Evolutionary conservation across 2,329 filamentous ascomycete genomes (phyloP).

Genomic region (Alternaria sp.): DNA sequence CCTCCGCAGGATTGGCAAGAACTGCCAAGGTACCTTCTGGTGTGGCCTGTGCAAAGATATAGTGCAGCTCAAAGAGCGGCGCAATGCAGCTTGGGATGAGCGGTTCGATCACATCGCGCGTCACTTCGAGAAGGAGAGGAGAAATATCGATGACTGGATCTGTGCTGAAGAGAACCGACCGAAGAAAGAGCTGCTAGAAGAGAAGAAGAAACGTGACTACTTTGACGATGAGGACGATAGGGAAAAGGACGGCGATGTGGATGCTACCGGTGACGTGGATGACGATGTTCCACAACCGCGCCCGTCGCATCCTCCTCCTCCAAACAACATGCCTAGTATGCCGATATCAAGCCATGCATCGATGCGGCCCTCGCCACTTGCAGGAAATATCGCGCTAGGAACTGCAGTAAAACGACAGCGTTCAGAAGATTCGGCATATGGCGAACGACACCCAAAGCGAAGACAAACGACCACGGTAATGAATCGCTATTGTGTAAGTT

Average conservation of each 20-base stretch:
- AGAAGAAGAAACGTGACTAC: slow-evolving; percentile 27
- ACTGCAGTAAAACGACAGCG: neutral
- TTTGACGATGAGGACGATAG: slow-evolving; percentile 24
- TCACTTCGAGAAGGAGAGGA: slow-evolving; percentile 67
- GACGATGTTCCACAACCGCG: neutral
- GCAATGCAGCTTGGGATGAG: slow-evolving; percentile 65
- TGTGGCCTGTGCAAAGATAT: slow-evolving; percentile 81
- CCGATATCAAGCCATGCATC: neutral
- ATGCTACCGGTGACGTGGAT: slow-evolving; percentile 9
- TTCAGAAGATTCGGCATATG: neutral
- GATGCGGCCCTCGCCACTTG: neutral
- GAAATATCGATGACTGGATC: slow-evolving; percentile 64
- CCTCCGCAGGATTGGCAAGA: slow-evolving; percentile 67
- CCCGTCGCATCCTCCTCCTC: neutral
- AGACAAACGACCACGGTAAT: neutral
- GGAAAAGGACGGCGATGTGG: slow-evolving; percentile 8
- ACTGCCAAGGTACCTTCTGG: slow-evolving; percentile 75
- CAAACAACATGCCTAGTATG: neutral
- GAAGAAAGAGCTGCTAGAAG: slow-evolving; percentile 38
- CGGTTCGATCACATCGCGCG: slow-evolving; percentile 77
- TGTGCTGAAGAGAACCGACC: slow-evolving; percentile 47
- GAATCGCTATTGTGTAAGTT: slow-evolving; percentile 17
- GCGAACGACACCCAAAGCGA: neutral
- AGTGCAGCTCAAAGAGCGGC: slow-evolving; percentile 53
- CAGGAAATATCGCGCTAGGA: neutral